phyloP scores from a whole-genome alignment of 139 green algal species.

The Axilococcus clingmanii region DNA sequence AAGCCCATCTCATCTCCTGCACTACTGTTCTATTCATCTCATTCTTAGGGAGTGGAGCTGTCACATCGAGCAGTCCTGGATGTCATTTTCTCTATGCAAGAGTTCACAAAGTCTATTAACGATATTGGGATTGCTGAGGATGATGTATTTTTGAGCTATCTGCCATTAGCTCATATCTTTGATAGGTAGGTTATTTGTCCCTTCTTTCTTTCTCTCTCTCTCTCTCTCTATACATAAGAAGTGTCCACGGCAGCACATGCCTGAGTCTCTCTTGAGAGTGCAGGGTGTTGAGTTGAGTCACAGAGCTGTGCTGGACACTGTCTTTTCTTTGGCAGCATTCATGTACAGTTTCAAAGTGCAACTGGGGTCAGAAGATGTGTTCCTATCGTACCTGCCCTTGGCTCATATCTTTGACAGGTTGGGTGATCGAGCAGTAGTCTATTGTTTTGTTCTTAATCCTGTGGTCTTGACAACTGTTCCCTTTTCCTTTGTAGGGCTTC shows the following conservation, averaged over 20 bases:
- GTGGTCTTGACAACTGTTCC: background rate
- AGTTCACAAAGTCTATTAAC: slow-evolving; percentile 27
- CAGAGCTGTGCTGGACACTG: slow-evolving; percentile 42
- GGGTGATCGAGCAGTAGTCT: slow-evolving; percentile 19
- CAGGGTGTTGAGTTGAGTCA: slow-evolving; percentile 78
- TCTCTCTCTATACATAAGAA: background rate
- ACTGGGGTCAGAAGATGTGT: background rate
- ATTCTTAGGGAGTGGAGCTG: slow-evolving; percentile 71
- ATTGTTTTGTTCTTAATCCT: background rate
- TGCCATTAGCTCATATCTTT: slow-evolving; percentile 89
- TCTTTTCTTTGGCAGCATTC: slow-evolving; percentile 40
- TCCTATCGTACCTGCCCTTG: slow-evolving; percentile 52
- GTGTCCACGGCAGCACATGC: background rate
- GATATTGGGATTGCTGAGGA: background rate
- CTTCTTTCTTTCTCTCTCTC: slow-evolving; percentile 1
- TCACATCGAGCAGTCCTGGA: slow-evolving; percentile 55
- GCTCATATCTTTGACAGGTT: slow-evolving; percentile 63
- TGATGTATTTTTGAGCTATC: slow-evolving; percentile 63
- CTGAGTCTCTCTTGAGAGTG: background rate
- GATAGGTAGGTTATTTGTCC: slow-evolving; percentile 32
- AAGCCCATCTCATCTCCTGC: background rate
- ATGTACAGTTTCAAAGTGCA: slow-evolving; percentile 9
- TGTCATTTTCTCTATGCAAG: slow-evolving; percentile 34
- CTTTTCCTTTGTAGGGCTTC: slow-evolving; percentile 28
- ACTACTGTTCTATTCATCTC: background rate